A percentile compares a stretch with the other conserved stretches of the same genome.
These are phyloP conservation scores for Xylaria acuta DNA, from an alignment of 495 filamentous ascomycete genomes.

Conservation along the genomic window DNA sequence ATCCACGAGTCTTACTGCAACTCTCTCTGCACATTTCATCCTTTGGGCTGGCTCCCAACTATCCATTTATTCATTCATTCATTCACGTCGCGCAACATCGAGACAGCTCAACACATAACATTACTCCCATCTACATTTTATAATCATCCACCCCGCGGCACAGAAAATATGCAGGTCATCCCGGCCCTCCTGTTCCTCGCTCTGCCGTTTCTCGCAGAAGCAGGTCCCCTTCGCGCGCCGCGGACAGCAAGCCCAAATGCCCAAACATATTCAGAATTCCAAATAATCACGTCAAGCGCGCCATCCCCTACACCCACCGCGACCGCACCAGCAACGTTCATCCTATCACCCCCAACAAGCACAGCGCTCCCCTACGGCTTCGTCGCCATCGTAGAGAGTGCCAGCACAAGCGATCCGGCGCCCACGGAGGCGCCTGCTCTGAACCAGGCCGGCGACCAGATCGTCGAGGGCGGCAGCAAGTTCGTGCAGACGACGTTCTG, in stretches of 20 bases:
- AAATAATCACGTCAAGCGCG: background rate
- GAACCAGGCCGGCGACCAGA: background rate
- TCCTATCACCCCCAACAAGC: background rate
- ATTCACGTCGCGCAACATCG: background rate
- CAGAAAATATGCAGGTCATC: conserved; percentile 28
- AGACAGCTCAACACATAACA: background rate
- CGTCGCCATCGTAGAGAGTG: background rate
- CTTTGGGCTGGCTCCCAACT: conserved; percentile 8
- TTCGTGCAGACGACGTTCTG: conserved; percentile 52
- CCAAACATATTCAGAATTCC: background rate
- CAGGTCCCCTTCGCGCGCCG: background rate
- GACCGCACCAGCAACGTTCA: background rate
- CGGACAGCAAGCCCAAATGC: background rate
- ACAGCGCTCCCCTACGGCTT: conserved; percentile 5
- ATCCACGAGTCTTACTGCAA: background rate
- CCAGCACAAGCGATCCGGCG: conserved; percentile 7
- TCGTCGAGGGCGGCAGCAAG: conserved; percentile 18
- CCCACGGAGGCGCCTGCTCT: conserved; percentile 33
- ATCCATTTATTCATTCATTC: background rate
- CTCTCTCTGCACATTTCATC: background rate
- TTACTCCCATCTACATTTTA: background rate
- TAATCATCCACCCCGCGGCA: background rate
- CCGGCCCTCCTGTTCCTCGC: conserved; percentile 25
- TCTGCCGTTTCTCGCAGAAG: conserved; percentile 25
- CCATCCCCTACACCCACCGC: background rate